Evolutionary conservation across 208 protist genomes (phyloP), one percentile per base, ranked within the genome.

Genomic region (Acanthamoeba triangularis): DNA sequence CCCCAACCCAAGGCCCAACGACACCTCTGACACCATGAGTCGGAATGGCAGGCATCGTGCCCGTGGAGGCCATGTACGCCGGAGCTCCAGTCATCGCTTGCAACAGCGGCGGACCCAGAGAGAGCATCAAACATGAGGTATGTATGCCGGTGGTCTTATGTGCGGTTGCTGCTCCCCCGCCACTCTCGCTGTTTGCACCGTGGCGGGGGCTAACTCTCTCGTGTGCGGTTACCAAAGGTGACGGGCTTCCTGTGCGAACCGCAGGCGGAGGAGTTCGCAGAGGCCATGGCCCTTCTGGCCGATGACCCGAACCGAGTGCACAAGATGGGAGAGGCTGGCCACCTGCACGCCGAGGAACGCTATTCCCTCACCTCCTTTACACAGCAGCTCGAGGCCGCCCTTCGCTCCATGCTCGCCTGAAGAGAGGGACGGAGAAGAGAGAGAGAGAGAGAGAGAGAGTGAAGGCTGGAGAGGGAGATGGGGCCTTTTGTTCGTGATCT

Each of bases 31-130:
- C 99, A 37, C 99, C 99, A 33, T 90, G 96, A n/a, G 96, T 96
- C 72, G 99, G 99, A 94, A 99, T 99, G 95, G 99, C 99, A 97
- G 99, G 99, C 52, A 98, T 98, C 52, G 97, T 98, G 33, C 98
- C 98, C 25, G 33, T 98, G 0, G 98, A 98, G 72, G 98, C 98
- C 16, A 98, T 98, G 98, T 96, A 94, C 28, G 56, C 82, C 10
- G 1, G 49, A 30, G 72, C 63, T 4, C 97, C 97, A 41, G 99
- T 99, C 16, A 94, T 99, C 25, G 99, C 99, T 8, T 97, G 98
- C 25, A 98, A 98, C 80, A 95, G 96, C 85, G 99, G 99, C 54
- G 99, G 99, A 20, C 99, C 99, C 10, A 97, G 97, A 13, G 99
- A 99, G 96, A 99, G 98, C 30, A 96, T 99, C 59, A 59, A 67